Base-by-base conservation (phyloP, 176 grass and related monocot genomes). In the Echinochloa phyllopogon region DNA sequence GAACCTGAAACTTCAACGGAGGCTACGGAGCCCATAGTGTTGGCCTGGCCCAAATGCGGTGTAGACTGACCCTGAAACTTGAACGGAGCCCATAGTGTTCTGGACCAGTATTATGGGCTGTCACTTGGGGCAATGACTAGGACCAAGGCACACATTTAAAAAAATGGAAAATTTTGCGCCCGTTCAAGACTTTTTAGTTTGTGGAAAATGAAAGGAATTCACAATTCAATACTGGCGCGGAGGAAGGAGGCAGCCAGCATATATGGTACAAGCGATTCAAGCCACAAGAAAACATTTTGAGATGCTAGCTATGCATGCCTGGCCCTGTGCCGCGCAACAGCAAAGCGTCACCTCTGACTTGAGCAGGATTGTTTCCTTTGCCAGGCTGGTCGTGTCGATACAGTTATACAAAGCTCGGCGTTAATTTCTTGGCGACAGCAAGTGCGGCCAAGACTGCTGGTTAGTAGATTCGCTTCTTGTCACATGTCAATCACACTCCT, bases 391-490 rank as follows among this genome's bases (percentile, higher is more conserved):
- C 45, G 78, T 75, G 48, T 59, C 53, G 18, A 12, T 9, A 81
- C 85, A 86, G 85, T 81, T 65, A 56, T 17, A 23, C 13, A 23
- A 45, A 11, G n/a, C 23, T 80, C 17, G 69, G 37, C 69, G 47
- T 81, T n/a, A n/a, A n/a, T n/a, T 66, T 68, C 59, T 65, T 67
- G 38, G 16, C 38, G 73, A 74, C 77, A 57, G 57, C 85, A 75
- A 82, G 69, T 57, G 50, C 78, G 68, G 49, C 70, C 69, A 75
- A 58, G 49, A 57, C 39, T 66, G 17, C 45, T 73, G 76, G 58
- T 81, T 65, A 68, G 37, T 79, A 79, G 60, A 75, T 68, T 74
- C 85, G 55, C 70, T 48, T 87, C 60, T 68, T 75, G 70, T 58
- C 85, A 55, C 15, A 57, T 16, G 64, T 79, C 75, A 78, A 18